Evolutionary conservation across 2,329 filamentous ascomycete genomes (phyloP), one percentile per base, ranked within the genome.

Genomic region (Aspergillus ustus): DNA sequence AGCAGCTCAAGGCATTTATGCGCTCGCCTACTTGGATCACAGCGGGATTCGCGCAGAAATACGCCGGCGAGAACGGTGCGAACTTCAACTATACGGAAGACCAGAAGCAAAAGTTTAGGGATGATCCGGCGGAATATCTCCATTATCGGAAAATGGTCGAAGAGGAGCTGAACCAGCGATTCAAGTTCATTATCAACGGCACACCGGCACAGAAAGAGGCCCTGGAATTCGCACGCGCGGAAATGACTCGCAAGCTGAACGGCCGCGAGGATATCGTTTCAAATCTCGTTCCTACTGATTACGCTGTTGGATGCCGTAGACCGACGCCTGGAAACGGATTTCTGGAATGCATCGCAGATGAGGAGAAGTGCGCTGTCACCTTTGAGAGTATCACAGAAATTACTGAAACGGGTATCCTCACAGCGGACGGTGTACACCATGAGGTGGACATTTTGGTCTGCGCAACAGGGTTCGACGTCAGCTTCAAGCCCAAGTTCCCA

Each of bases 291-390:
- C 78, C 78, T 1, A 52, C 19, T 0, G 65, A 73, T 4, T 81
- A 78, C 44, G 71, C 75, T 3, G 72, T 77, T 7, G 71, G 75
- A 4, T 81, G 80, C 61, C 73, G 78, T 48, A 75, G 79, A 17
- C 69, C 81, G 7, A 81, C 78, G 1, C 80, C 79, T 0, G 80
- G 78, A 1, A 74, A 77, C 1, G 78, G 78, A 2, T 82, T 81
- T 57, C 72, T 91, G 3, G 88, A 90, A 70, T 86, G 87, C 0
- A 77, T 90, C n/a, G 80, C 81, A 0, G 80, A 84, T 61, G 81
- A 84, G 25, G 25, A 3, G 7, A 89, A 89, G 58, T 86, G 88
- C 1, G 80, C 83, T 2, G 84, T 86, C 62, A 84, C 89, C 66
- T 79, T 78, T 19, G 82, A 81, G 0, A 78, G 74, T 0, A 89